Evolutionary conservation across 2,329 filamentous ascomycete species (phyloP).

Genomic region (Triangularia verruculosa): DNA sequence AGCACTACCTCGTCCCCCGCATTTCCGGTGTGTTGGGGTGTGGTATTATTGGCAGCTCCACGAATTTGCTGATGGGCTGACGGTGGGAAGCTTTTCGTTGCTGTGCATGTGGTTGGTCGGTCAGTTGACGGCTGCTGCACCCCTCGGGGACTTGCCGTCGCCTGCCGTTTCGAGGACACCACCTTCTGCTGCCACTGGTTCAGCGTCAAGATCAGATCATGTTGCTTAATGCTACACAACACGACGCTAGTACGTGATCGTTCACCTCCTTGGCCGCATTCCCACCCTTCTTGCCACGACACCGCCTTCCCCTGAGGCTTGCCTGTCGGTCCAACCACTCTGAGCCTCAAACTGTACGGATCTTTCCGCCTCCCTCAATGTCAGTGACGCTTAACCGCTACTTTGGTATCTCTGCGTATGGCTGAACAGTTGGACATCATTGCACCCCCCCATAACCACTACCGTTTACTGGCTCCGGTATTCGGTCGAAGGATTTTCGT

Average conservation of each 20-base stretch:
- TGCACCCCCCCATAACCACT: not conserved
- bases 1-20: not conserved
- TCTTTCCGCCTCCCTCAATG: not conserved
- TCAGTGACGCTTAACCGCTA: not conserved
- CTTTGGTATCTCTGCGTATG: not conserved
- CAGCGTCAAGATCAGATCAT: not conserved
- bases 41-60: not conserved
- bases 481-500: not conserved
- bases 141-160: not conserved
- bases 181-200: not conserved
- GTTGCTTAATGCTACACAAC: not conserved
- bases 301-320: not conserved
- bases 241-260: not conserved
- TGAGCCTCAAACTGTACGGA: not conserved
- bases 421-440: not conserved
- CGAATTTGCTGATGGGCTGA: not conserved
- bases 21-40: not conserved
- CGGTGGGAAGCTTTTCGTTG: not conserved
- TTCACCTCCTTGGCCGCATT: not conserved
- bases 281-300: not conserved
- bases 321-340: no score
- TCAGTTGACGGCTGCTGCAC: not conserved
- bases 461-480: not conserved
- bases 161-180: not conserved
- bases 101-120: not conserved